phyloP scores from a whole-genome alignment of 2,329 filamentous ascomycete genomes.

The Lasiodiplodia citricola region DNA sequence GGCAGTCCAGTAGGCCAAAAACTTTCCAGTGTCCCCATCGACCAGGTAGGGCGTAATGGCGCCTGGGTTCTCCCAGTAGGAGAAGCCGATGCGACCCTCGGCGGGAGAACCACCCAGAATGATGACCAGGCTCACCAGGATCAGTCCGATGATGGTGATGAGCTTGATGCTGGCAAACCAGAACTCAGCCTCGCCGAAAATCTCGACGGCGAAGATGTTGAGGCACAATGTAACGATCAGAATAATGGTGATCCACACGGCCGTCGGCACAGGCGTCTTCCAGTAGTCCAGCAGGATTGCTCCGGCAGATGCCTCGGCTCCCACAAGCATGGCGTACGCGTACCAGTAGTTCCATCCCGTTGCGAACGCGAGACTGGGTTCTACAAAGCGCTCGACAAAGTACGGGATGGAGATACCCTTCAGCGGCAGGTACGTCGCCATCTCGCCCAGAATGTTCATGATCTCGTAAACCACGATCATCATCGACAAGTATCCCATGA shows the following conservation, averaged over 20 bases:
- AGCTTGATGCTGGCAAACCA: constrained; percentile 51
- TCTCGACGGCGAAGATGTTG: constrained; percentile 14
- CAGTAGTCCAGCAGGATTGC: constrained; percentile 49
- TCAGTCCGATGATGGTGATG: constrained; percentile 53
- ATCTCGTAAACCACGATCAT: constrained; percentile 32
- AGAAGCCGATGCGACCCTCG: constrained; percentile 65
- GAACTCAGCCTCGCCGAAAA: constrained; percentile 52
- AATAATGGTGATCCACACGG: constrained; percentile 19
- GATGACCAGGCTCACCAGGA: constrained; percentile 40
- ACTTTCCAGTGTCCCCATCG: constrained; percentile 56
- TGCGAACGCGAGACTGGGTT: constrained; percentile 11
- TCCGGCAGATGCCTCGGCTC: constrained; percentile 49
- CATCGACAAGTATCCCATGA: constrained; percentile 22
- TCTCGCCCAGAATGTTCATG: constrained; percentile 34
- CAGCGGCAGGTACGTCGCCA: constrained; percentile 34
- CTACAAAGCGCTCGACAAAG: constrained; percentile 70
- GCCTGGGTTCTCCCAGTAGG: constrained; percentile 63
- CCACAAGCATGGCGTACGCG: constrained; percentile 12
- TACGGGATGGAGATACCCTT: constrained; percentile 78
- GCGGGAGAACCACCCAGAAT: constrained; percentile 57
- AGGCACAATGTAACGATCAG: constrained; percentile 7
- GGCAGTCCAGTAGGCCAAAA: constrained; percentile 60
- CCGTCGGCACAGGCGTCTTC: constrained; percentile 31
- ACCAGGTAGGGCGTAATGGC: constrained; percentile 67
- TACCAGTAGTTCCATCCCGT: constrained; percentile 14